A percentile compares a stretch with the other conserved stretches of the same genome.
Evolutionary conservation across 2,329 filamentous ascomycete genomes (phyloP).

Genomic region (Fusarium protoensiforme): DNA sequence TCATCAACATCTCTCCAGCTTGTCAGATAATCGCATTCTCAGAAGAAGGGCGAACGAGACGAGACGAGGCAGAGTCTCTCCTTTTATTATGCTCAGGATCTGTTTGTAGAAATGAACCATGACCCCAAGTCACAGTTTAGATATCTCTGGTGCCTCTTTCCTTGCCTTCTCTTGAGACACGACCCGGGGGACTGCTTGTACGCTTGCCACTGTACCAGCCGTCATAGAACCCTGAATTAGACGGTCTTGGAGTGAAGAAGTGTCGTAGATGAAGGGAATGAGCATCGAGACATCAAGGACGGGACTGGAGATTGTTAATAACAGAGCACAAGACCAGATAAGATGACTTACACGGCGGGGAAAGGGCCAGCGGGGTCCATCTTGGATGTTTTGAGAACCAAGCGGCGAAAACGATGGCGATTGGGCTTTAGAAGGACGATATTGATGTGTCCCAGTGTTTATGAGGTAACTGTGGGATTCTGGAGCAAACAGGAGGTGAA

Average conservation of each 20-base stretch:
- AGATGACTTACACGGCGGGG: background rate
- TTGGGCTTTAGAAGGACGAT: background rate
- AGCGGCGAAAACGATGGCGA: background rate
- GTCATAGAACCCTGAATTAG: background rate
- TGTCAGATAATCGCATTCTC: no score
- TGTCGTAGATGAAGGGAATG: conserved; percentile 13
- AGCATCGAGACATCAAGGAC: background rate
- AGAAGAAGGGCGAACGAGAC: background rate
- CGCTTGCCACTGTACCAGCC: background rate
- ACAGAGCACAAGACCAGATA: accelerated
- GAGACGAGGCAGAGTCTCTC: background rate
- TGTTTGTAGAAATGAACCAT: background rate
- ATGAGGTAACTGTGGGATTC: background rate
- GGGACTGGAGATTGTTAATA: background rate
- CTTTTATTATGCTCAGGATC: background rate
- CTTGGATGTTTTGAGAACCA: background rate
- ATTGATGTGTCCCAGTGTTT: background rate
- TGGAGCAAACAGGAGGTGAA: background rate
- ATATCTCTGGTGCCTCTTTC: no score
- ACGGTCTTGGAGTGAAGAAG: conserved; percentile 11
- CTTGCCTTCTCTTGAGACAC: background rate
- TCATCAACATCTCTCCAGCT: background rate
- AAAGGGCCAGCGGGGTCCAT: background rate
- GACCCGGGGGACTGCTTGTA: background rate
- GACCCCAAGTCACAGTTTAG: background rate